phyloP scores from a whole-genome alignment of 1,139 yeast species.

The Pichia norvegensis region DNA sequence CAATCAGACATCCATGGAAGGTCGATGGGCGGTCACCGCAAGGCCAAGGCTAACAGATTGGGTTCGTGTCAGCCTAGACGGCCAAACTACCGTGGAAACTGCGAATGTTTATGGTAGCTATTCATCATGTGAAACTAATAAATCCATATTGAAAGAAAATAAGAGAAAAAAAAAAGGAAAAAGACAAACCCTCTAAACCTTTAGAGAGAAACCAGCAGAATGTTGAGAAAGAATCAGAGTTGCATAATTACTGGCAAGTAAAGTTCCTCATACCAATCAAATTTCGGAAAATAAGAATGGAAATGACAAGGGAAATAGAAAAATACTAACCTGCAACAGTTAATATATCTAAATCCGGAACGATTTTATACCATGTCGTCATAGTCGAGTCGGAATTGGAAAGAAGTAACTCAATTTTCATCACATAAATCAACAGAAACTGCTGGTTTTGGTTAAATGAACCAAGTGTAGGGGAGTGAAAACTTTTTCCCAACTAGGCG shows the following conservation, averaged over 20 bases:
- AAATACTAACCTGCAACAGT: constrained; percentile 26
- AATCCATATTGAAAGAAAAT: background rate
- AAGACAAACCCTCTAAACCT: constrained; percentile 6
- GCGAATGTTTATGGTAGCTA: constrained; percentile 69
- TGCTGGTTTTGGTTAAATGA: constrained; percentile 12
- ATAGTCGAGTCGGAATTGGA: constrained; percentile 81
- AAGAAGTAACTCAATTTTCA: constrained; percentile 55
- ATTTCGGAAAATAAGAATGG: background rate
- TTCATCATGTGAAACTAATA: constrained; percentile 53
- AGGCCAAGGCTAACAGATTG: constrained; percentile 48
- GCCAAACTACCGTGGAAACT: constrained; percentile 88
- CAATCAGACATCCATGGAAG: constrained; percentile 60
- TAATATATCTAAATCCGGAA: constrained; percentile 26
- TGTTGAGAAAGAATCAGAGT: constrained; percentile 9
- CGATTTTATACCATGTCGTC: constrained; percentile 75
- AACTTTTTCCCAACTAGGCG: background rate
- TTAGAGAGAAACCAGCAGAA: constrained; percentile 13
- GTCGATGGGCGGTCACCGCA: constrained; percentile 71
- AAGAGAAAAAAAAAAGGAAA: background rate
- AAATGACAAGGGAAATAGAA: constrained; percentile 23
- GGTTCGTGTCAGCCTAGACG: constrained; percentile 47
- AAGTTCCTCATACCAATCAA: constrained; percentile 35
- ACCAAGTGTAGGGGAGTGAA: background rate
- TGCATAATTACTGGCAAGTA: constrained; percentile 75
- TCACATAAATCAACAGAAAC: constrained; percentile 31